phyloP scores from a whole-genome alignment of 257 asterid genomes.

The Solanum commersonii region DNA sequence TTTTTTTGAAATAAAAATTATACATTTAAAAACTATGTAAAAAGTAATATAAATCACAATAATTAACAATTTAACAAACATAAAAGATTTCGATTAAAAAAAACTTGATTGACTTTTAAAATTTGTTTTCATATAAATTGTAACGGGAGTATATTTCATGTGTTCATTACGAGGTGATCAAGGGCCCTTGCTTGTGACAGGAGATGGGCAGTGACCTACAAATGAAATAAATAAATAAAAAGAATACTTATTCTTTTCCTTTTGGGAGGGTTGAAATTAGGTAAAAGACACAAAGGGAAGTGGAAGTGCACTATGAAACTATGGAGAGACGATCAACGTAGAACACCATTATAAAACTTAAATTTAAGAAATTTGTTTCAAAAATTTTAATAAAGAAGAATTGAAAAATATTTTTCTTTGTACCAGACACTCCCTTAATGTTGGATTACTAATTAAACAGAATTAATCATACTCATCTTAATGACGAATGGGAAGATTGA shows the following conservation, averaged over 20 bases:
- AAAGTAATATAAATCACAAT: no score
- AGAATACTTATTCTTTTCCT: neutral
- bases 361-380: neutral
- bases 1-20: no score
- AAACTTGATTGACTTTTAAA: neutral
- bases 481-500: neutral
- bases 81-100: no score
- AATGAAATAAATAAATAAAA: neutral
- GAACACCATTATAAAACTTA: neutral
- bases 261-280: constrained; percentile 5
- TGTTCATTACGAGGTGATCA: neutral
- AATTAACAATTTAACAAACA: no score
- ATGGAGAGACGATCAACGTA: neutral
- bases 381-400: neutral
- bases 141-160: neutral
- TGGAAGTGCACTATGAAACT: neutral
- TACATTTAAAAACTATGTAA: no score
- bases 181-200: constrained; percentile 6
- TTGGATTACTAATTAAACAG: neutral
- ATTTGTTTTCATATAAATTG: no score
- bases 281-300: constrained; percentile 11
- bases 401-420: neutral
- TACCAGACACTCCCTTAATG: neutral
- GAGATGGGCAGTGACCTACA: constrained; percentile 26
- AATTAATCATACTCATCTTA: neutral